Base-by-base conservation (phyloP, 2,329 filamentous ascomycete genomes). In the Beauveria sp. region DNA sequence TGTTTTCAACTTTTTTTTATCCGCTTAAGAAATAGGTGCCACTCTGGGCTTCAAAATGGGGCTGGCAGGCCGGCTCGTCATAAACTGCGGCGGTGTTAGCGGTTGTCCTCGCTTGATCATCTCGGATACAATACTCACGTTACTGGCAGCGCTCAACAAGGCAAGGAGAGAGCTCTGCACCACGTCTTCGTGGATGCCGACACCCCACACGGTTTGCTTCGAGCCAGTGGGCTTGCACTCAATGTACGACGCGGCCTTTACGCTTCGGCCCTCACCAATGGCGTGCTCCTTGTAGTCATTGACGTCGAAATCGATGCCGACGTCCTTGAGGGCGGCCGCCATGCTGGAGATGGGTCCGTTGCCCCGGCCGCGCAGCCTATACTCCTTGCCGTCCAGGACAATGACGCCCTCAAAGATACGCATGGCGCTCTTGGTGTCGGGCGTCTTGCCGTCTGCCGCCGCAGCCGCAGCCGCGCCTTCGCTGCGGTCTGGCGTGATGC, bases 211-310 rank as follows among this genome's bases (percentile, higher is more conserved):
- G 69, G 84, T 88, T 68, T 90, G 80, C 59, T 82, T 83, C 64
- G 81, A 87, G 52, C 83, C 85, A 4, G 83, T 76, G 22, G 86
- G 82, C 30, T 83, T 92, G 75, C 92, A 96, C 74, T 97, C 90
- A 65, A 97, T 96, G 72, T 96, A 97, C 2, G 92, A 91, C 2
- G 92, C 93, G n/a, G 93, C 93, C 79, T 96, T 96, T 66, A 93
- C 91, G 63, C 91, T 85, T 61, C 86, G 84, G 63, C 90, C 91
- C 56, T 82, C 80, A 66, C 91, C 91, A 67, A 97, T 92, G 30
- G 92, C 89, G 76, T 97, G 93, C 75, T 97, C 94, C 79, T 96
- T 96, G 80, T 97, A 97, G 73, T 97, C 91, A 51, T 87, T 84
- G 56, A 97, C 91, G 70, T 97, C 93, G 26, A 97, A 80, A 70